Evolutionary conservation across 495 filamentous ascomycete species (phyloP).

Genomic region (Oidiodendron maius): DNA sequence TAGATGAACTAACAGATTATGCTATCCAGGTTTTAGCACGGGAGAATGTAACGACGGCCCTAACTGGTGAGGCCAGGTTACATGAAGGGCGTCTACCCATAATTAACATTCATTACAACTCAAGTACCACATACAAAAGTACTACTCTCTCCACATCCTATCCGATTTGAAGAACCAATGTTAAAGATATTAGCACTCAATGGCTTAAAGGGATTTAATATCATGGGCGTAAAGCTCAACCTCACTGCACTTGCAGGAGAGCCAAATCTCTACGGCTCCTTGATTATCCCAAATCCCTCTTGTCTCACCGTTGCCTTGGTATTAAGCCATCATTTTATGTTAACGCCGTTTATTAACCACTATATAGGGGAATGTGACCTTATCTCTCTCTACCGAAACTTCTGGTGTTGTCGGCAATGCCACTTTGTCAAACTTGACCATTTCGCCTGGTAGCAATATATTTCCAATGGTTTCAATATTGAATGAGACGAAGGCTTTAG

Average conservation of each 20-base stretch:
- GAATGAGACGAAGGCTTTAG: no score
- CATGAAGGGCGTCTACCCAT: slow-evolving; percentile 43
- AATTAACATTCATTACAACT: slow-evolving; percentile 48
- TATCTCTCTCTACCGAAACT: slow-evolving; percentile 27
- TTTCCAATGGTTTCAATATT: slow-evolving; percentile 42
- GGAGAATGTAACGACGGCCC: slow-evolving; percentile 52
- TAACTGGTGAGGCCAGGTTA: slow-evolving; percentile 50
- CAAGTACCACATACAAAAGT: slow-evolving; percentile 55
- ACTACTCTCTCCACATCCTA: no score
- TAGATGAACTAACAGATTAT: slow-evolving; percentile 53
- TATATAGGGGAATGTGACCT: slow-evolving; percentile 29
- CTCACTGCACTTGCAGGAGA: slow-evolving; percentile 31
- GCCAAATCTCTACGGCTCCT: slow-evolving; percentile 58
- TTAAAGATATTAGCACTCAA: slow-evolving; percentile 53
- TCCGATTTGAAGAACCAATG: no score
- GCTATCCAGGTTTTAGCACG: slow-evolving; percentile 45
- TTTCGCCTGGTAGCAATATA: slow-evolving; percentile 35
- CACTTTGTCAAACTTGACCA: slow-evolving; percentile 27
- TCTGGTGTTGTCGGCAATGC: slow-evolving; percentile 21
- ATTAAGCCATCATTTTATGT: slow-evolving; percentile 15
- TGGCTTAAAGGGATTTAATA: slow-evolving; percentile 26
- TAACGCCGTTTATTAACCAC: slow-evolving; percentile 4
- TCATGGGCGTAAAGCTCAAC: slow-evolving; percentile 46
- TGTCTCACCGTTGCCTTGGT: slow-evolving; percentile 59
- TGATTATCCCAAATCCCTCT: slow-evolving; percentile 65